Evolutionary conservation across 176 grass and related monocot species (phyloP).

Genomic region (Cymbopogon citratus): DNA sequence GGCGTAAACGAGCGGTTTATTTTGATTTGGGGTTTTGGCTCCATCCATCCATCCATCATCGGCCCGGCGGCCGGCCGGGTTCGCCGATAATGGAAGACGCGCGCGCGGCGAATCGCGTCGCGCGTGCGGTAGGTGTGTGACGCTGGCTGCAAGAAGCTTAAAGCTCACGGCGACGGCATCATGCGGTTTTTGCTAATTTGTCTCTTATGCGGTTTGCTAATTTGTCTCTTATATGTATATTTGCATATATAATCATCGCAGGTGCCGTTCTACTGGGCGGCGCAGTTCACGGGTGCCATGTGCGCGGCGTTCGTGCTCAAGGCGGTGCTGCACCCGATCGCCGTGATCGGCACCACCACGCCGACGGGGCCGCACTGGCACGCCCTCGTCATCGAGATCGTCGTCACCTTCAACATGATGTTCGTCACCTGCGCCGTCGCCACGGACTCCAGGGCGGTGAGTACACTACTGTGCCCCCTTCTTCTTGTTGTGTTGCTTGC

Average conservation of each 20-base stretch:
- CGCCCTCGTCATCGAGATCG: slow-evolving; percentile 70
- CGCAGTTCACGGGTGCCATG: slow-evolving; percentile 81
- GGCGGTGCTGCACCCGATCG: slow-evolving; percentile 61
- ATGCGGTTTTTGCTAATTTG: too few relatives aligned
- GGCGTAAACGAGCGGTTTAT: not conserved
- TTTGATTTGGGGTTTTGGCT: not conserved
- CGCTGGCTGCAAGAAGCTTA: too few relatives aligned
- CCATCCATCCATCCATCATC: too few relatives aligned
- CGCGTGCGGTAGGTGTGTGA: too few relatives aligned
- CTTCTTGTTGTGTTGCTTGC: too few relatives aligned
- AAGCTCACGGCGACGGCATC: too few relatives aligned
- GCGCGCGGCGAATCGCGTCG: too few relatives aligned
- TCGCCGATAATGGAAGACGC: too few relatives aligned
- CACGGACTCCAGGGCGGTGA: slow-evolving; percentile 87
- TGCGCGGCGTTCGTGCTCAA: slow-evolving; percentile 72
- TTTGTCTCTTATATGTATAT: too few relatives aligned
- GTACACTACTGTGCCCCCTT: not conserved
- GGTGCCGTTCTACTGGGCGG: slow-evolving; percentile 97
- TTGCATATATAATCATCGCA: not conserved
- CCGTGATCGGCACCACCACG: slow-evolving; percentile 67
- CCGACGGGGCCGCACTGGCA: slow-evolving; percentile 68
- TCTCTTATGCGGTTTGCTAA: too few relatives aligned
- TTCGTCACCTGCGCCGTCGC: slow-evolving; percentile 95
- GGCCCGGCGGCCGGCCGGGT: too few relatives aligned
- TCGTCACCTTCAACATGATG: slow-evolving; percentile 98